These are phyloP conservation scores for Thelephora terrestris DNA, from an alignment of 1,284 basidiomycete species.

Conservation along the genomic window DNA sequence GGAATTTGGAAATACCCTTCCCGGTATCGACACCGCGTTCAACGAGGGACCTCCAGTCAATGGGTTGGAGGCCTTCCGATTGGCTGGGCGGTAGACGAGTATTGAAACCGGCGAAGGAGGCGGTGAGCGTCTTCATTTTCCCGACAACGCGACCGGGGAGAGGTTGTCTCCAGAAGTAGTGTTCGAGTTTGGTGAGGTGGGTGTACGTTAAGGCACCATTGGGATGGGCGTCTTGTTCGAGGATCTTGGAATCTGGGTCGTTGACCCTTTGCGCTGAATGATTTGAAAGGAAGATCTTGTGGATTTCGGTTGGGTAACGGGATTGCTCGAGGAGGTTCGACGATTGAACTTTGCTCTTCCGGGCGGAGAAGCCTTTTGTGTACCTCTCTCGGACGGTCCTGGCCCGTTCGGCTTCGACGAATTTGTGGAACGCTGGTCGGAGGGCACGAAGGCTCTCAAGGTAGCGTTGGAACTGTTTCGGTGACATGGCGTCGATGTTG, in stretches of 20 bases:
- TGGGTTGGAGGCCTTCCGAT: constrained; percentile 3
- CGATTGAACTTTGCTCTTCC: constrained; percentile 16
- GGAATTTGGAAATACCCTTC: constrained; percentile 15
- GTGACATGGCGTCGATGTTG: constrained; percentile 26
- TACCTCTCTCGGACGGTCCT: constrained; percentile 9
- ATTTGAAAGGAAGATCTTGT: constrained; percentile 22
- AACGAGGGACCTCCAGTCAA: constrained; percentile 12
- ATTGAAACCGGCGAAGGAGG: constrained; percentile 22
- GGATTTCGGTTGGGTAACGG: constrained; percentile 11
- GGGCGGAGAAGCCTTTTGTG: not conserved
- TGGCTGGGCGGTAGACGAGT: constrained; percentile 9
- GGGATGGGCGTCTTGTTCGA: constrained; percentile 57
- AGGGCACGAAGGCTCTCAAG: constrained; percentile 42
- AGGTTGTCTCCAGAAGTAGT: constrained; percentile 36
- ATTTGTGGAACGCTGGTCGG: constrained; percentile 46
- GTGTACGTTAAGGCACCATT: constrained; percentile 54
- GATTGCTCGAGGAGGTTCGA: constrained; percentile 24
- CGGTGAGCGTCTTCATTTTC: constrained; percentile 7
- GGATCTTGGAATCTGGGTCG: constrained; percentile 25
- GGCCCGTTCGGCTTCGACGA: constrained; percentile 21
- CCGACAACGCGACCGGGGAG: constrained; percentile 51
- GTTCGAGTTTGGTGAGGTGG: constrained; percentile 40
- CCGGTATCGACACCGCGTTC: constrained; percentile 1
- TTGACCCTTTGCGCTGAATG: constrained; percentile 17
- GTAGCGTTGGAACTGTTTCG: constrained; percentile 46